A percentile compares a stretch with the other conserved stretches of the same genome.
These are phyloP conservation scores for Lipomyces sp. DNA, from an alignment of 805 yeast genomes.

Conservation along the genomic window DNA sequence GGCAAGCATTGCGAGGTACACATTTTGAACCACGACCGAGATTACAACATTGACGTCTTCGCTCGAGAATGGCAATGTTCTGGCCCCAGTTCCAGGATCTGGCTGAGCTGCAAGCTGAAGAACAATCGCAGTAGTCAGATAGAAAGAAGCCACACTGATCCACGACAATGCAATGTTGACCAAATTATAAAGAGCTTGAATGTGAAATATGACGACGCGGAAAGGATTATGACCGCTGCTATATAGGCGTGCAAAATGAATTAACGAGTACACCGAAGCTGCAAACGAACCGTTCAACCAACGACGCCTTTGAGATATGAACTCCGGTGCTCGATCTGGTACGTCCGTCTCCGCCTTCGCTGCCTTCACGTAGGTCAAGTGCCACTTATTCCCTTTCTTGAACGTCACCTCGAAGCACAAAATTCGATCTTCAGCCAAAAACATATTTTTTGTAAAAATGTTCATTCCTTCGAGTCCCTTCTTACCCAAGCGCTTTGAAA, in stretches of 20 bases:
- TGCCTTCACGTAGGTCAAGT: slow-evolving; percentile 58
- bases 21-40: slow-evolving; percentile 46
- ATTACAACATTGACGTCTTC: slow-evolving; percentile 16
- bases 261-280: slow-evolving; percentile 56
- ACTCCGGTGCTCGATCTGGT: slow-evolving; percentile 59
- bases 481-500: slow-evolving; percentile 46
- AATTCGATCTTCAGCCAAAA: slow-evolving; percentile 66
- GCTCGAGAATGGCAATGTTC: slow-evolving; percentile 32
- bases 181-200: slow-evolving; percentile 56
- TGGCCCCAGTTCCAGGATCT: slow-evolving; percentile 43
- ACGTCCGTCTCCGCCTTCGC: slow-evolving; percentile 69
- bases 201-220: slow-evolving; percentile 50
- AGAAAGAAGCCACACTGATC: slow-evolving; percentile 63
- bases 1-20: slow-evolving; percentile 55
- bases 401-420: slow-evolving; percentile 63
- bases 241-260: slow-evolving; percentile 56
- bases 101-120: slow-evolving; percentile 47
- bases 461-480: slow-evolving; percentile 58
- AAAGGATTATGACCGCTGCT: slow-evolving; percentile 51
- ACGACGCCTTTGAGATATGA: slow-evolving; percentile 61
- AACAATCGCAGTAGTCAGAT: slow-evolving; percentile 59
- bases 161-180: slow-evolving; percentile 55
- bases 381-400: slow-evolving; percentile 56
- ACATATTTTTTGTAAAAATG: slow-evolving; percentile 66
- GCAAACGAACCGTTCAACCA: slow-evolving; percentile 72